Base-by-base conservation (phyloP, 352 stramenopile genomes). In the Pythium diclinum region DNA sequence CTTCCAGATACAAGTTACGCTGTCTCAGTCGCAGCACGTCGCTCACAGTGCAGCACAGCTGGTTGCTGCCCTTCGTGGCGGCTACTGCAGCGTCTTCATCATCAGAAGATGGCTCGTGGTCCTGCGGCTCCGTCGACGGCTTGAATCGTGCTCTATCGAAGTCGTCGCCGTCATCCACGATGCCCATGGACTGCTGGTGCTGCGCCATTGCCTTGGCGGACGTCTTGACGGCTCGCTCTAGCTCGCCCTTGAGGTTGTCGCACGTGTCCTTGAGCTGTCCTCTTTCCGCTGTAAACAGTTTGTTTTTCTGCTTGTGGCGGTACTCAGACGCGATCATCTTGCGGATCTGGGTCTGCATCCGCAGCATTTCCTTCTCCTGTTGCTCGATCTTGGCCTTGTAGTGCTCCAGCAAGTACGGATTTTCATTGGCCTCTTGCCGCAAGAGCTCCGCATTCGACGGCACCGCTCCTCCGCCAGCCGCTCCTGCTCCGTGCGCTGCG, bases 271-370 rank as follows among this genome's bases (percentile, higher is more conserved):
- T 56, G n/a, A 92, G 73, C 36, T 79, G 71, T 21, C 71, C 61
- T 48, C 77, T 81, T 64, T 90, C 84, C 13, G 66, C 60, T 11
- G 67, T 63, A 33, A 89, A 70, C 9, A 81, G 52, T 1, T 74
- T 72, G 33, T 87, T 89, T 62, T 88, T 87, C 42, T 88, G 81
- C 67, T 89, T 91, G 68, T 88, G 73, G 9, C 76, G 75, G 57
- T 91, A 87, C 61, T 93, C 81, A 7, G 79, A 86, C 28, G 82
- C 80, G 55, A 91, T 91, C 79, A 93, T 87, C 51, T 88, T 89
- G 57, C 82, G 81, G 62, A 93, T 83, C 60, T 90, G 84, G 32
- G 86, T 60, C 46, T 89, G 82, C 25, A 91, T 60, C 0, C 70
- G 75, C 46, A 91, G 79, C 5, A 85, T 76, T 23, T 89, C 70